Conservation (phyloP, 2,329 filamentous ascomycete genomes). For the Cytospora piceicola region DNA sequence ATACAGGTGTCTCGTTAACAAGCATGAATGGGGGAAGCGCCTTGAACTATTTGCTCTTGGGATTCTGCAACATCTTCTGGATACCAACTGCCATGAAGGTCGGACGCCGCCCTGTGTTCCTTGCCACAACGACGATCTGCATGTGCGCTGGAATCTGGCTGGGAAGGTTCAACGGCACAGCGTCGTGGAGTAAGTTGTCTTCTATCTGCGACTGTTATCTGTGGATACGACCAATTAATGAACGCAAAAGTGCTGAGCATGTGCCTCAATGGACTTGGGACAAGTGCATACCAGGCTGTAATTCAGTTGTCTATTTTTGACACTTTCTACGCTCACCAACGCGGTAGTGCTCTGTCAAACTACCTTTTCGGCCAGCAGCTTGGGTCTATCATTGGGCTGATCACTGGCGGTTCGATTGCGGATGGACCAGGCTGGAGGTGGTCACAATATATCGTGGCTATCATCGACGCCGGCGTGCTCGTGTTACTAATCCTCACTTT, state of each 20-base stretch:
- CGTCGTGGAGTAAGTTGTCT: constrained; percentile 35
- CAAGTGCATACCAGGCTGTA: constrained; percentile 43
- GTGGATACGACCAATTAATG: background rate
- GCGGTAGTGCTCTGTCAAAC: constrained; percentile 42
- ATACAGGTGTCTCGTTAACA: constrained; percentile 43
- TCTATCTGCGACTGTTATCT: background rate
- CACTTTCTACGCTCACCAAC: constrained; percentile 45
- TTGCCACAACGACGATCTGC: constrained; percentile 41
- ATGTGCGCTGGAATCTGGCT: constrained; percentile 40
- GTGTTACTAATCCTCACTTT: constrained; percentile 37
- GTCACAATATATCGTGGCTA: constrained; percentile 39
- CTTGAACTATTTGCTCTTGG: constrained; percentile 46
- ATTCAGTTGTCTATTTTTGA: constrained; percentile 47
- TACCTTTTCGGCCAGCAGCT: constrained; percentile 47
- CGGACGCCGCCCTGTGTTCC: constrained; percentile 42
- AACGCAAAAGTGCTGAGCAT: constrained; percentile 32
- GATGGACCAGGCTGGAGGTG: constrained; percentile 42
- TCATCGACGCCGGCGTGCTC: constrained; percentile 29
- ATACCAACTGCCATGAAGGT: constrained; percentile 39
- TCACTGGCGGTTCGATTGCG: constrained; percentile 42
- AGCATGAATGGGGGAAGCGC: constrained; percentile 47
- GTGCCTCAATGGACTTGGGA: constrained; percentile 41
- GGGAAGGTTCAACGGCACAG: constrained; percentile 36
- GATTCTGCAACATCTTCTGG: constrained; percentile 47
- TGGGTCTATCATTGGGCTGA: constrained; percentile 43